phyloP scores from a whole-genome alignment of 306 rosid genomes.

The Cucurbita pepo region DNA sequence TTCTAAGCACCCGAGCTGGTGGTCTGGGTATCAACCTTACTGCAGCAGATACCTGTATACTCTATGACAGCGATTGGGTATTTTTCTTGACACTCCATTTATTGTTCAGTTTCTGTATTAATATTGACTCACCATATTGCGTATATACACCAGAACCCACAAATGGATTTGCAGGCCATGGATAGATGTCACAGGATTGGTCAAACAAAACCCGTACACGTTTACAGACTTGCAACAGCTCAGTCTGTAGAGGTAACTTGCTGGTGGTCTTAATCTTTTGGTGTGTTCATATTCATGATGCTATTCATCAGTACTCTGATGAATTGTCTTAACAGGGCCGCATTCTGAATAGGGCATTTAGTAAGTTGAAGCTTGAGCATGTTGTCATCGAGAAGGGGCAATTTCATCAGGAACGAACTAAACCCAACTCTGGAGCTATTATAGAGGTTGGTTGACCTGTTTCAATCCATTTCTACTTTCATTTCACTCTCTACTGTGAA shows the following conservation, averaged over 20 bases:
- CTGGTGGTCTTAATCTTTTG: neutral
- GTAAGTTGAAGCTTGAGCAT: slow-evolving; percentile 94
- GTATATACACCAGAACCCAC: slow-evolving; percentile 66
- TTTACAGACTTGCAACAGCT: slow-evolving; percentile 89
- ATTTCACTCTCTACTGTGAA: neutral
- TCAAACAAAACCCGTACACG: slow-evolving; percentile 95
- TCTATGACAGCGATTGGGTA: slow-evolving; percentile 99
- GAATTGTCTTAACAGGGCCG: slow-evolving; percentile 51
- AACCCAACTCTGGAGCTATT: slow-evolving; percentile 11
- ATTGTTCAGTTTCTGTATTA: neutral
- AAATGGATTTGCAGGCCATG: slow-evolving; percentile 97
- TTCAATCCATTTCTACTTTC: neutral
- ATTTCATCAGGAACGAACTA: slow-evolving; percentile 61
- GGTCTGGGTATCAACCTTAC: slow-evolving; percentile 97
- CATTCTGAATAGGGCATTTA: slow-evolving; percentile 82
- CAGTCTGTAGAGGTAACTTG: slow-evolving; percentile 71
- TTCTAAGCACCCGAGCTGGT: slow-evolving; percentile 94
- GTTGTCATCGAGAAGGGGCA: slow-evolving; percentile 89
- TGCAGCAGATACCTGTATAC: slow-evolving; percentile 93
- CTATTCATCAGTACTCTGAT: neutral
- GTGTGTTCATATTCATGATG: neutral
- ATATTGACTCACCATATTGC: slow-evolving; percentile 4
- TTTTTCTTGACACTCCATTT: neutral
- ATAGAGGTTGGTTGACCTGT: slow-evolving; percentile 38
- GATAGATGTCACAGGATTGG: slow-evolving; percentile 96